Base-by-base conservation (phyloP, 192 early-diverging fungal species). In the Backusella psychrophila region DNA sequence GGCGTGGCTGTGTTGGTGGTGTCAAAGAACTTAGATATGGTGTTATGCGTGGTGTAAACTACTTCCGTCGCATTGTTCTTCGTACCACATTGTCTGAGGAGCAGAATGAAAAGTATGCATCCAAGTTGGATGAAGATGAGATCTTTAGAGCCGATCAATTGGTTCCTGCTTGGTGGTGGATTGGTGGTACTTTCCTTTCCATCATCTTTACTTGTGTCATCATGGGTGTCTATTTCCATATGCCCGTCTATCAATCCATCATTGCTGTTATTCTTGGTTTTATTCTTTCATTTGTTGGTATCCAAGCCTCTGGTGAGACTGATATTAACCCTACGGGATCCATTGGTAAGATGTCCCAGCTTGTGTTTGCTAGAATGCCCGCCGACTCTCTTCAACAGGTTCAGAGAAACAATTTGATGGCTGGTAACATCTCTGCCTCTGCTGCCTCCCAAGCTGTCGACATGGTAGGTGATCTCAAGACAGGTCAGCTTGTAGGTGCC, bases 391-490 rank as follows among this genome's bases (percentile, higher is more conserved):
- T 87, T 15, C 33, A 75, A 5, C 36, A 79, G 38, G 77, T 87
- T 23, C 87, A 87, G 42, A 84, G 75, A 72, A 82, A 80, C 78
- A 91, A 91, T 78, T 77, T 91, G 71, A 80, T 88, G 76, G 84
- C 87, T 70, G 89, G 89, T 85, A 83, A 87, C 80, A 82, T 90
- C 75, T 79, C 89, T 73, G 85, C 85, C 17, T 80, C 84, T 6
- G 89, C 84, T 42, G 87, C 89, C 72, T 77, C 81, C 36, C 88
- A 90, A 71, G 56, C 86, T 70, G 90, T 89, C 36, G 91, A 92
- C 66, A 92, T 92, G 91, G 87, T 92, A 66, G 85, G 89, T 35
- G 91, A 92, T 80, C 80, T 92, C 67, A 92, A 92, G 79, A 92
- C 91, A 46, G 91, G 81, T 63, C 87, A 92, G 44, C 71, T 92